Conservation (phyloP, 441 rosid genomes). For the Rhodomyrtus psidioides region DNA sequence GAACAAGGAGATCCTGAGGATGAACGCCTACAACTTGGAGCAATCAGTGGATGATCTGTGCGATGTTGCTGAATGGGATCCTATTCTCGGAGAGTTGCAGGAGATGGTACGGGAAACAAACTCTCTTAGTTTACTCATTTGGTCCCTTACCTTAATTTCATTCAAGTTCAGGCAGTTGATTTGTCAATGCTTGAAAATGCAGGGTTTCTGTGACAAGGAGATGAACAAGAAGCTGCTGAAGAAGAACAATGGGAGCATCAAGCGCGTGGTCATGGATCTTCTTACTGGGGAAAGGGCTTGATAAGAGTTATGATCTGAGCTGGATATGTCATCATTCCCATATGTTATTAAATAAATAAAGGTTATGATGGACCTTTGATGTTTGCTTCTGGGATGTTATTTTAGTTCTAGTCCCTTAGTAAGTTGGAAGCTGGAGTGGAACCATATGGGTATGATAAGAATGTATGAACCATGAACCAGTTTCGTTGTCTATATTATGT, state of each 20-base stretch:
- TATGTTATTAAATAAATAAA: background rate
- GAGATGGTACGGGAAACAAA: constrained; percentile 56
- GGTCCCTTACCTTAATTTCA: background rate
- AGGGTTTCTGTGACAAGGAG: constrained; percentile 76
- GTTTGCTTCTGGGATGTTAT: background rate
- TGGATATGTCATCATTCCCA: background rate
- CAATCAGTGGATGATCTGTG: constrained; percentile 76
- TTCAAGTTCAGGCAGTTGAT: background rate
- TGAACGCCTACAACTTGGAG: constrained; percentile 68
- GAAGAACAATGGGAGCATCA: constrained; percentile 96
- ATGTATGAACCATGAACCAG: background rate
- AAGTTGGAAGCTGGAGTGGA: background rate
- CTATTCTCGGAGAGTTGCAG: constrained; percentile 78
- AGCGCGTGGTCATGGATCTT: constrained; percentile 89
- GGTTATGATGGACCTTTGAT: background rate
- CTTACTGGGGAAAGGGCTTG: constrained; percentile 57
- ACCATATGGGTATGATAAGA: background rate
- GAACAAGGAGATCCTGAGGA: constrained; percentile 86
- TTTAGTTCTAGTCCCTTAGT: background rate
- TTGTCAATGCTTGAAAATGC: constrained; percentile 2
- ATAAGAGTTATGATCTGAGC: background rate
- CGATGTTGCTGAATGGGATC: constrained; percentile 83
- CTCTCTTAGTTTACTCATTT: background rate
- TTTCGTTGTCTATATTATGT: background rate
- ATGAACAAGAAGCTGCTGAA: constrained; percentile 75